These are phyloP conservation scores for Fusarium musae DNA, from an alignment of 2,329 filamentous ascomycete genomes.

Conservation along the genomic window DNA sequence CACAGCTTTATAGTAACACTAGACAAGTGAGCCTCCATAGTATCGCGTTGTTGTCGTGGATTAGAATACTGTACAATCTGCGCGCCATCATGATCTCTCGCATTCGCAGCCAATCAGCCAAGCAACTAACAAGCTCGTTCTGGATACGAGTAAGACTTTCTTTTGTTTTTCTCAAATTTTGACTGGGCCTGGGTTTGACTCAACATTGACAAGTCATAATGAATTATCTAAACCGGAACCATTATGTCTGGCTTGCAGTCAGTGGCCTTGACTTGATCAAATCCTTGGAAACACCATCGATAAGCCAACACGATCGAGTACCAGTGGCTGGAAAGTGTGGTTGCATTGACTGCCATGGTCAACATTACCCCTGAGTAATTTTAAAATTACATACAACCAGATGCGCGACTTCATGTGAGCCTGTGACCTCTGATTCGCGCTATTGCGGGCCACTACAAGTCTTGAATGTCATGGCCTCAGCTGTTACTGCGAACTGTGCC, in stretches of 20 bases:
- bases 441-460: constrained; percentile 20
- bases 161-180: background rate
- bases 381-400: constrained; percentile 35
- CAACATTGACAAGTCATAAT: background rate
- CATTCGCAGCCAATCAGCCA: background rate
- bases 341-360: constrained; percentile 36
- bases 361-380: constrained; percentile 42
- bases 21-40: background rate
- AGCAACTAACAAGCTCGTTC: background rate
- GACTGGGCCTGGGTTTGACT: background rate
- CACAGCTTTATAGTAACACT: background rate
- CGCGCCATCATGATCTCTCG: constrained; percentile 7
- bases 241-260: background rate
- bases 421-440: constrained; percentile 26
- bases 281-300: background rate
- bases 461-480: constrained; percentile 10
- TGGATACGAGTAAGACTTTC: background rate
- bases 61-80: constrained; percentile 2
- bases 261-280: constrained; percentile 6
- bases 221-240: background rate
- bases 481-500: constrained; percentile 7
- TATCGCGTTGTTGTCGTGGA: constrained; percentile 11
- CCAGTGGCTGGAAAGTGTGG: constrained; percentile 8
- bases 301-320: constrained; percentile 10
- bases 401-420: constrained; percentile 26